Evolutionary conservation across 441 rosid species (phyloP).

Genomic region (Eutrema salsugineum): DNA sequence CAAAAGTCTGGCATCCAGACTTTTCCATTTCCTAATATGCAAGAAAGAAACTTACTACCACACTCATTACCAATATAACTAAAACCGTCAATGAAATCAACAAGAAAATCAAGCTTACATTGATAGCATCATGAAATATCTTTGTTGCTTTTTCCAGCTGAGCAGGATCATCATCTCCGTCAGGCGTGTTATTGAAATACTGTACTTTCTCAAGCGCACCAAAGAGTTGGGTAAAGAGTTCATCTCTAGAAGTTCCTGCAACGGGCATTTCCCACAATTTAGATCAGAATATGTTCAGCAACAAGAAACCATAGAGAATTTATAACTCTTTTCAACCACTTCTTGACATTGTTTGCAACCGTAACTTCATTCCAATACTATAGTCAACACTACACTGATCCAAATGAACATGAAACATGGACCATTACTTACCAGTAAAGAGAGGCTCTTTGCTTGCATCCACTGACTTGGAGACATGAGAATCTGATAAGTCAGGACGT

Average conservation of each 20-base stretch:
- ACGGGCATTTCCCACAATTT: not conserved
- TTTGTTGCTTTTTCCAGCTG: constrained; percentile 65
- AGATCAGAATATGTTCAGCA: not conserved
- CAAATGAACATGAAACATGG: not conserved
- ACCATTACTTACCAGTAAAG: constrained; percentile 36
- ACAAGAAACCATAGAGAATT: not conserved
- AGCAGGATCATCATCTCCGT: constrained; percentile 62
- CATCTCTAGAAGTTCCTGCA: constrained; percentile 72
- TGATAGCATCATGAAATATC: constrained; percentile 65
- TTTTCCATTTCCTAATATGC: constrained; percentile 73
- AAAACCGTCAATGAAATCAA: not conserved
- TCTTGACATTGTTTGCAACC: not conserved
- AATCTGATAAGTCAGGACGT: constrained; percentile 22
- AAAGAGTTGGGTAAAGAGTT: constrained; percentile 73
- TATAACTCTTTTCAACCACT: not conserved
- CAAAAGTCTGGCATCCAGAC: constrained; percentile 51
- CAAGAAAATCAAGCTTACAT: constrained; percentile 38
- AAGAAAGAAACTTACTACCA: not conserved
- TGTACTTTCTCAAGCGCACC: constrained; percentile 72
- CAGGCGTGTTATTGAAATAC: constrained; percentile 46
- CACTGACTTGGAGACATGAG: constrained; percentile 25
- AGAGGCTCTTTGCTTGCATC: constrained; percentile 35
- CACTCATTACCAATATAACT: not conserved
- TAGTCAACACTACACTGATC: not conserved
- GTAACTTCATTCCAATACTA: not conserved